These are phyloP conservation scores for Hibiscus mutabilis DNA, from an alignment of 345 rosid species.

Conservation along the genomic window DNA sequence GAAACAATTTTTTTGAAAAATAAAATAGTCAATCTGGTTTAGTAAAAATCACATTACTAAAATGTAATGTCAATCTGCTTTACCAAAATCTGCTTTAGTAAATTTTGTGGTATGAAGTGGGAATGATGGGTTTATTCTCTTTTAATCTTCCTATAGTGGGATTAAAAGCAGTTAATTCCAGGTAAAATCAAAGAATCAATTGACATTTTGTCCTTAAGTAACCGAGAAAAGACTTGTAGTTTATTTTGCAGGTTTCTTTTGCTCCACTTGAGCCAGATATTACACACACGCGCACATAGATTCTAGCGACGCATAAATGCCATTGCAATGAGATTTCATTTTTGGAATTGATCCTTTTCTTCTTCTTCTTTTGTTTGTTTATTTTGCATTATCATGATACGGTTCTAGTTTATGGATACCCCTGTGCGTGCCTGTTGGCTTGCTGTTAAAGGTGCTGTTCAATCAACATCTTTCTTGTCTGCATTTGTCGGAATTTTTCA, in stretches of 20 bases:
- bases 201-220: neutral
- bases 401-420: slow-evolving; percentile 73
- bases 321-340: slow-evolving; percentile 2
- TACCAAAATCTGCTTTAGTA: neutral
- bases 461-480: slow-evolving; percentile 88
- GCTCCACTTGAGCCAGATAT: neutral
- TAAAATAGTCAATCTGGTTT: neutral
- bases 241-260: neutral
- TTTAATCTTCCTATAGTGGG: neutral
- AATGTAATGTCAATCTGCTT: neutral
- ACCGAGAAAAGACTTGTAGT: neutral
- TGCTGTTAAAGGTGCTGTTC: slow-evolving; percentile 82
- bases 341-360: slow-evolving; percentile 9
- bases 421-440: slow-evolving; percentile 83
- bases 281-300: too few relatives aligned
- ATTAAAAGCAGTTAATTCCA: neutral
- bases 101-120: neutral
- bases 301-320: neutral
- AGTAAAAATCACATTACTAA: neutral
- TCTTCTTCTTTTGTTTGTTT: neutral
- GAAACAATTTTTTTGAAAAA: neutral
- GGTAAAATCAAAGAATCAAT: neutral
- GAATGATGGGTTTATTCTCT: neutral
- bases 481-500: slow-evolving; percentile 98
- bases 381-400: slow-evolving; percentile 18